Percentiles rank a stretch among this genome's conserved stretches.
Conservation (phyloP, 2,329 filamentous ascomycete genomes). For the Dryadomyces quercivorus region DNA sequence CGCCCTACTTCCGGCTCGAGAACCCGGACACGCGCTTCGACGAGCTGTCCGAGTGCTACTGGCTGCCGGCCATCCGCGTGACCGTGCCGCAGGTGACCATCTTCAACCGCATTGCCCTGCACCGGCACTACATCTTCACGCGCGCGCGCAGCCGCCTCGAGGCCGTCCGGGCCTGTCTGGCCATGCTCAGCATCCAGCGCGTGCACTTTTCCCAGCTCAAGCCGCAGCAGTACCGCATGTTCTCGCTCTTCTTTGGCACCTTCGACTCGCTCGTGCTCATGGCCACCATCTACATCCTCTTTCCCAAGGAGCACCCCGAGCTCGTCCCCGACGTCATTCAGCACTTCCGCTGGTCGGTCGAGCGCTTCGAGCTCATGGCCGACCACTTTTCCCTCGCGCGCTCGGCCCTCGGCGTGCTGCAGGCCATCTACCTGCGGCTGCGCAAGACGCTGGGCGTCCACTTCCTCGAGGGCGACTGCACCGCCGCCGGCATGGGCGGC, state of each 20-base stretch:
- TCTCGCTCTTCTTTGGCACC: conserved; percentile 48
- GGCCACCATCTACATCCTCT: conserved; percentile 48
- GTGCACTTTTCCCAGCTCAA: conserved; percentile 34
- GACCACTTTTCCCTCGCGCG: conserved; percentile 40
- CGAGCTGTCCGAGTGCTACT: conserved; percentile 35
- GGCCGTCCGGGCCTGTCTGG: conserved; percentile 42
- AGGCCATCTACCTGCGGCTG: conserved; percentile 40
- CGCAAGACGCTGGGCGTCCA: conserved; percentile 33
- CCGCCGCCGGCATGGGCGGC: conserved; percentile 2
- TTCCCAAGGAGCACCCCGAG: conserved; percentile 41
- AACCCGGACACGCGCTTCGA: conserved; percentile 48
- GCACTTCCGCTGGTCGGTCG: conserved; percentile 47
- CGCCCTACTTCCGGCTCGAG: conserved; percentile 38
- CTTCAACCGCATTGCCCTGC: conserved; percentile 47
- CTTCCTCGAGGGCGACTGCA: conserved; percentile 14
- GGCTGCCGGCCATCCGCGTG: conserved; percentile 35
- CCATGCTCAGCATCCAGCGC: conserved; percentile 42
- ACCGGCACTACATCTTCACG: conserved; percentile 51
- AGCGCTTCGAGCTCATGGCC: conserved; percentile 45
- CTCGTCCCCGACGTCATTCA: conserved; percentile 34
- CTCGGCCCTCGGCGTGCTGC: conserved; percentile 40
- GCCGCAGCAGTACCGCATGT: conserved; percentile 40
- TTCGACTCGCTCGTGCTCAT: conserved; percentile 53
- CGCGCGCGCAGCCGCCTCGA: conserved; percentile 38
- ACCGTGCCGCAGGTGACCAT: conserved; percentile 34